Evolutionary conservation across 495 filamentous ascomycete genomes (phyloP).

Genomic region (Hypoxylon subgilvum): DNA sequence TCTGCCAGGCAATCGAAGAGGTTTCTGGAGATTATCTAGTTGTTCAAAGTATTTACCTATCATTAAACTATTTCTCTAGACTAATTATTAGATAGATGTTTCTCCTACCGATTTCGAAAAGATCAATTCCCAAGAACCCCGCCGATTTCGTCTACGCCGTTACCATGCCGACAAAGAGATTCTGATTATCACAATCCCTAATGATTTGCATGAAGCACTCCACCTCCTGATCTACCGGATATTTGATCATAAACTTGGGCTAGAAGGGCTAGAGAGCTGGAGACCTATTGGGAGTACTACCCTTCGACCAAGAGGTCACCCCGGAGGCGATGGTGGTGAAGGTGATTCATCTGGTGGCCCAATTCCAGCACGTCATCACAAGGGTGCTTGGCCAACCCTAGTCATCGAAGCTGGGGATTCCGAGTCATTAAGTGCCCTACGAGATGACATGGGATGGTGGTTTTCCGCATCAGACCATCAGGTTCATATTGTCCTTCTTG

Average conservation of each 20-base stretch:
- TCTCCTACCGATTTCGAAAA: no score
- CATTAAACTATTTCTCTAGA: no score
- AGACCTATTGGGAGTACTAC: not conserved
- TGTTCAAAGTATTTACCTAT: no score
- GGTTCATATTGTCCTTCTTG: not conserved
- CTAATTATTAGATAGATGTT: no score
- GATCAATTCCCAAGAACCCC: no score
- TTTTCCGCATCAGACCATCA: conserved; percentile 1
- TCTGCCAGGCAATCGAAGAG: no score
- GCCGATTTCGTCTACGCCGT: not conserved
- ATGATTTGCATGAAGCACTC: not conserved
- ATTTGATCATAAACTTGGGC: not conserved
- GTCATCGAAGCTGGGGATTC: conserved; percentile 2
- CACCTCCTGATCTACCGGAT: not conserved
- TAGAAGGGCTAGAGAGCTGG: not conserved
- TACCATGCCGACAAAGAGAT: not conserved
- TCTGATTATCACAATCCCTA: conserved; percentile 3
- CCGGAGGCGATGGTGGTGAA: not conserved
- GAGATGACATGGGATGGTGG: not conserved
- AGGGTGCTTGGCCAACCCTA: conserved; percentile 1
- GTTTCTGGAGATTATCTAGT: no score
- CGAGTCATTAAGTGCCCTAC: not conserved
- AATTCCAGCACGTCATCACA: not conserved
- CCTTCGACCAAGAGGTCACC: not conserved
- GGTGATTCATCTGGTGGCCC: not conserved